phyloP scores from a whole-genome alignment of 1,284 basidiomycete species.

The Marasmius tenuissimus region DNA sequence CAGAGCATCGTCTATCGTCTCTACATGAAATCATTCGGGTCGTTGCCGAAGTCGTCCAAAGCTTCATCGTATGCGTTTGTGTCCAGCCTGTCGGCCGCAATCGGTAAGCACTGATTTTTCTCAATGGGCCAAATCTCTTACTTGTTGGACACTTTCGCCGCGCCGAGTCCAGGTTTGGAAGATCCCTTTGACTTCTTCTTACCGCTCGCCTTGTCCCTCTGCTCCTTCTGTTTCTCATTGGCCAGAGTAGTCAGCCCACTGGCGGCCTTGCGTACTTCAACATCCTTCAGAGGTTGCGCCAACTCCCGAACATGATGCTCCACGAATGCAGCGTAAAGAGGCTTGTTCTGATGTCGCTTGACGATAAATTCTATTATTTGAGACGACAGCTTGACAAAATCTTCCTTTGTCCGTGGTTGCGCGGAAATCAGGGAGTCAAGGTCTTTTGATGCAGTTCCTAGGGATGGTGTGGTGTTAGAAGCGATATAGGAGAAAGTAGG shows the following conservation, averaged over 20 bases:
- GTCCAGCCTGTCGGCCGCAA: constrained; percentile 49
- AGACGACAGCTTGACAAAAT: constrained; percentile 74
- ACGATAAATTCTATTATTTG: constrained; percentile 73
- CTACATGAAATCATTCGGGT: constrained; percentile 76
- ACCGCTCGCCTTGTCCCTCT: constrained; percentile 79
- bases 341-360: constrained; percentile 76
- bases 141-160: constrained; percentile 65
- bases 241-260: constrained; percentile 80
- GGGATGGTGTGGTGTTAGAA: constrained; percentile 1
- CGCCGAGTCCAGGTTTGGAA: constrained; percentile 74
- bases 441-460: constrained; percentile 66
- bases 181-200: constrained; percentile 84
- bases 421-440: constrained; percentile 70
- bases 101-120: background rate
- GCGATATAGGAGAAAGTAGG: background rate
- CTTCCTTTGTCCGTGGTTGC: constrained; percentile 83
- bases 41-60: constrained; percentile 78
- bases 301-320: constrained; percentile 80
- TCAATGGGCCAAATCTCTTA: constrained; percentile 33
- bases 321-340: constrained; percentile 79
- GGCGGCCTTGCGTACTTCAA: constrained; percentile 87
- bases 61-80: constrained; percentile 82
- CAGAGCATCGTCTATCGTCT: background rate
- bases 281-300: constrained; percentile 75
- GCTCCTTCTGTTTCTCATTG: constrained; percentile 93